phyloP scores from a whole-genome alignment of 495 filamentous ascomycete genomes.

The Margaritispora aquatica region DNA sequence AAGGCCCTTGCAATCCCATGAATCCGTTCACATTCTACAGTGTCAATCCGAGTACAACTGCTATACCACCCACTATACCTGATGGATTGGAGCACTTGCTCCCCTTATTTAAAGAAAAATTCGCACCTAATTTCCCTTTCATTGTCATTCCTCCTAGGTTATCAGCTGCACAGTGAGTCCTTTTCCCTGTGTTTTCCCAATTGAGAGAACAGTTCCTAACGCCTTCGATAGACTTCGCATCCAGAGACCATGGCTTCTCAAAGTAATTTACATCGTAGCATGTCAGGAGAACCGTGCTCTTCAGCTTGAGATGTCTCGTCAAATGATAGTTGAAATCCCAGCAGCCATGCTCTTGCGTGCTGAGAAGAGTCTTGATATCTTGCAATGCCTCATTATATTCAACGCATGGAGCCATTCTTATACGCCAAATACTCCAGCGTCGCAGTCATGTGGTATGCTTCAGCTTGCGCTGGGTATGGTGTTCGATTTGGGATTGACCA shows the following conservation, averaged over 20 bases:
- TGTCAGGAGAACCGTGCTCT: slow-evolving; percentile 5
- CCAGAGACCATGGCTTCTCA: slow-evolving; percentile 16
- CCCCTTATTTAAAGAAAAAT: slow-evolving; percentile 6
- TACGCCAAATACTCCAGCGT: not conserved
- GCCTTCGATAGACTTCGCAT: not conserved
- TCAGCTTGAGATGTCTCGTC: slow-evolving; percentile 7
- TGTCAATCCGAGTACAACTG: not conserved
- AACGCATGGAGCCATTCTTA: slow-evolving; percentile 18
- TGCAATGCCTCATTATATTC: slow-evolving; percentile 14
- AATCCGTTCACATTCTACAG: not conserved
- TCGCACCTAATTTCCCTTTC: slow-evolving; percentile 11
- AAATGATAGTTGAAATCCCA: slow-evolving; percentile 6
- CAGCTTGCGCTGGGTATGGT: slow-evolving; percentile 12
- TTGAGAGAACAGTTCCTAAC: not conserved
- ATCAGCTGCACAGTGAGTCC: not conserved
- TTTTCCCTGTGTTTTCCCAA: not conserved
- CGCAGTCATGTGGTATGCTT: slow-evolving; percentile 6
- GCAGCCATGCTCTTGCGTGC: slow-evolving; percentile 5
- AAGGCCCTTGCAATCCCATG: not conserved
- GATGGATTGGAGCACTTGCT: slow-evolving; percentile 1
- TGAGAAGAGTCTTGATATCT: slow-evolving; percentile 21
- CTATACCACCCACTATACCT: not conserved
- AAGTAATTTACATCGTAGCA: slow-evolving; percentile 8
- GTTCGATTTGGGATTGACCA: slow-evolving; percentile 16
- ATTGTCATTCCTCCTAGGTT: slow-evolving; percentile 2